Percentiles rank a stretch among this genome's conserved stretches.
Conservation (phyloP, 805 yeast genomes). For the Monosporozyma unispora region DNA sequence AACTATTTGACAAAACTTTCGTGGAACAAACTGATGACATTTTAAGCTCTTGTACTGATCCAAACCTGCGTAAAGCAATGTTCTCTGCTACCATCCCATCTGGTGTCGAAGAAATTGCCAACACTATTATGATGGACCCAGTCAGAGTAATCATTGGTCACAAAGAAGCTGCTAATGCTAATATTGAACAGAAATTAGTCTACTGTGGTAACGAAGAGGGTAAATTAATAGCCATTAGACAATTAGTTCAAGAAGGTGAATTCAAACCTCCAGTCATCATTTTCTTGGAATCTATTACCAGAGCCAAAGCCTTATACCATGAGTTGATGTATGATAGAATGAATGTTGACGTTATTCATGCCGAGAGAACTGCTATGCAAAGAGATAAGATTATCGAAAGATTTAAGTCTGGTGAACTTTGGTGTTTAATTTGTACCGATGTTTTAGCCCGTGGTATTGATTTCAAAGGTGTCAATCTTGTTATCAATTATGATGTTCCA, state of each 20-base stretch:
- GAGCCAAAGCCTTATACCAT: constrained; percentile 93
- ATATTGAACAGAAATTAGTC: constrained; percentile 73
- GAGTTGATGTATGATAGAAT: constrained; percentile 85
- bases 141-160: constrained; percentile 84
- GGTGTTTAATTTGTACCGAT: constrained; percentile 96
- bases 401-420: constrained; percentile 81
- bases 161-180: constrained; percentile 82
- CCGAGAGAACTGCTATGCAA: constrained; percentile 84
- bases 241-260: constrained; percentile 73
- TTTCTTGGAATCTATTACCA: constrained; percentile 80
- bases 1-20: constrained; percentile 77
- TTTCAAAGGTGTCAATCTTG: constrained; percentile 89
- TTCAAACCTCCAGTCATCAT: constrained; percentile 89
- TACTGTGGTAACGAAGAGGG: constrained; percentile 94
- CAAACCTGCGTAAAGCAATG: constrained; percentile 56
- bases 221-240: constrained; percentile 84
- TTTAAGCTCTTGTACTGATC: constrained; percentile 37
- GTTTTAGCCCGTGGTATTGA: constrained; percentile 95
- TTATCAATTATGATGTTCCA: constrained; percentile 95
- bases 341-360: constrained; percentile 92
- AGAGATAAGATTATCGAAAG: constrained; percentile 76
- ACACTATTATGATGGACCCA: constrained; percentile 74
- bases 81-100: constrained; percentile 96
- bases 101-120: constrained; percentile 80
- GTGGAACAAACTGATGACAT: constrained; percentile 86